These are phyloP conservation scores for Hirsutella rhossiliensis DNA, from an alignment of 2,329 filamentous ascomycete genomes.

Conservation along the genomic window DNA sequence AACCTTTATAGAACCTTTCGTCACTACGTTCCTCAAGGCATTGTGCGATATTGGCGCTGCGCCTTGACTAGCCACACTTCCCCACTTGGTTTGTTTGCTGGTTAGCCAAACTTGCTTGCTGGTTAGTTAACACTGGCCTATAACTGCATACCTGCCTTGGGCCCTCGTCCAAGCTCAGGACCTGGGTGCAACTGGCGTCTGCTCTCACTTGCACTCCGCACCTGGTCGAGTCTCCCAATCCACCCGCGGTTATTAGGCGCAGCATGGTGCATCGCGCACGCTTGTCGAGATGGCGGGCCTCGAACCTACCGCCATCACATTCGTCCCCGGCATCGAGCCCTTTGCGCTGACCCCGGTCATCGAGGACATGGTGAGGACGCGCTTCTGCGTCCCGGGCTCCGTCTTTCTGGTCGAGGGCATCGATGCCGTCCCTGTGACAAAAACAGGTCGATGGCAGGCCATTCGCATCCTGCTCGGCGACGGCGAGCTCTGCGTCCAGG, in stretches of 20 bases:
- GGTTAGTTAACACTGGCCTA: too few species aligned
- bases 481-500: constrained; percentile 42
- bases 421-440: constrained; percentile 22
- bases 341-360: constrained; percentile 28
- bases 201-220: background rate
- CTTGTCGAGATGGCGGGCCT: constrained; percentile 11
- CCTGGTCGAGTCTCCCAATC: background rate
- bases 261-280: background rate
- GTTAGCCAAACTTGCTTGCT: too few species aligned
- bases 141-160: too few species aligned
- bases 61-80: too few species aligned
- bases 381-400: constrained; percentile 32
- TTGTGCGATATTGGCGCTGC: too few species aligned
- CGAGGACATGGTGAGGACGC: constrained; percentile 33
- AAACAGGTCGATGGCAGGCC: constrained; percentile 26
- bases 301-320: constrained; percentile 15
- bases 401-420: constrained; percentile 37
- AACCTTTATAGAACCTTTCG: too few species aligned
- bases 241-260: too few species aligned
- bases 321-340: constrained; percentile 8
- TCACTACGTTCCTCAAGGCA: too few species aligned
- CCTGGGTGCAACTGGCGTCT: too few species aligned
- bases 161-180: too few species aligned
- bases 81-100: too few species aligned
- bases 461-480: constrained; percentile 39